Evolutionary conservation across 768 basidiomycete species (phyloP), one percentile per base, ranked within the genome.

Genomic region (Boletus tylopilopsis): DNA sequence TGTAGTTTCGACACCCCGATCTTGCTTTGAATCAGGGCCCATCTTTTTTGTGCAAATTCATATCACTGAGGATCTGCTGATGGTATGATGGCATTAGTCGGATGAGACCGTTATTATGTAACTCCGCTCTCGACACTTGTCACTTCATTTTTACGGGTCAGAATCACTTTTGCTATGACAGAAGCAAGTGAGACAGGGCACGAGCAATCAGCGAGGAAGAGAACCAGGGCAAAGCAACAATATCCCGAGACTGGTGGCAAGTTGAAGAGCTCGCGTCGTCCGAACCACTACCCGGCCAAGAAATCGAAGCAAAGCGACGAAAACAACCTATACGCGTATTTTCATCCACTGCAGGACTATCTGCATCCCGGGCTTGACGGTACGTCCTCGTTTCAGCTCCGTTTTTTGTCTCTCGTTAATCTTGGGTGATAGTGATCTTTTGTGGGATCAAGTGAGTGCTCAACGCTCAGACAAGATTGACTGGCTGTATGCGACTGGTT

Each of bases 391-490:
- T 30, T 57, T 36, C 45, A 32, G 0, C 6, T 19, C 4, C 19
- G 9, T 18, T 29, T 39, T 34, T 16, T 18, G 19, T 18, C 47
- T 44, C 16, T 35, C 19, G 34, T 39, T 6, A 15, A 49, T 4
- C 38, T 22, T 42, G 37, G 6, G 23, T 25, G 16, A 43, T 23
- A 92, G 89, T 92, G 21, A 56, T 91, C 13, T 90, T 93, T 56
- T 91, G 88, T 59, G 90, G 91, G 8, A 90, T 93, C 42, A 94
- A 91, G 90, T 90, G 54, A 46, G 75, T 54, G 15, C 41, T 16
- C 11, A n/a, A 7, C 15, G 21, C 16, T 2, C 9, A 40, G 29
- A 6, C 16, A 5, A 7, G 7, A 32, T 25, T 52, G 30, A 51
- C 23, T 16, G 40, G n/a, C 2, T 29, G 21, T 21, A 6, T 21